Percentiles rank a stretch among this genome's conserved stretches.
Evolutionary conservation across 768 basidiomycete species (phyloP).

Genomic region (Suillus placidus): DNA sequence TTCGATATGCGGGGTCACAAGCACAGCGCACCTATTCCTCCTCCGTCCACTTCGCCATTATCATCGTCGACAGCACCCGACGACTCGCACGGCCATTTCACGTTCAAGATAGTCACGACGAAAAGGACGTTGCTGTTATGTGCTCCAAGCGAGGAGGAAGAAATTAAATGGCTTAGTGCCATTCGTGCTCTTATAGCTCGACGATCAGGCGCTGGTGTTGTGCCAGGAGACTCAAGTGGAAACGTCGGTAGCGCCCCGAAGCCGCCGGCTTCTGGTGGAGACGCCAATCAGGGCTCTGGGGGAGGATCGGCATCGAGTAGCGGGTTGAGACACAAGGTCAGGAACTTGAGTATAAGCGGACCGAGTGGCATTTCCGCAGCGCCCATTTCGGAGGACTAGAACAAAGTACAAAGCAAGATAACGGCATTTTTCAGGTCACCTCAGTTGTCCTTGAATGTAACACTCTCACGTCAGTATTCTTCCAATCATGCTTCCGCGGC

Average conservation of each 20-base stretch:
- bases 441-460: constrained; percentile 16
- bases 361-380: constrained; percentile 20
- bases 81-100: constrained; percentile 52
- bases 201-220: constrained; percentile 53
- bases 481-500: constrained; percentile 7
- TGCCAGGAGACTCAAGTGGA: constrained; percentile 47
- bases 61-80: constrained; percentile 39
- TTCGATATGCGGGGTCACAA: constrained; percentile 66
- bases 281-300: constrained; percentile 22
- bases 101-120: constrained; percentile 96
- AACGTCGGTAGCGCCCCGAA: constrained; percentile 23
- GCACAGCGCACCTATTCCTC: constrained; percentile 41
- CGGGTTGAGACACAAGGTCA: constrained; percentile 49
- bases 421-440: constrained; percentile 23
- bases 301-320: constrained; percentile 30
- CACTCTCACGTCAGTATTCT: constrained; percentile 25
- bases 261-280: constrained; percentile 14
- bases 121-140: constrained; percentile 88
- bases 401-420: constrained; percentile 13
- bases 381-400: constrained; percentile 27
- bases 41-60: constrained; percentile 32
- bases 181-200: constrained; percentile 88
- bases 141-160: constrained; percentile 96
- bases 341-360: constrained; percentile 50
- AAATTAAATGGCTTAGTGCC: constrained; percentile 97